Evolutionary conservation across 2,329 filamentous ascomycete genomes (phyloP).

Genomic region (Sporothrix inflata): DNA sequence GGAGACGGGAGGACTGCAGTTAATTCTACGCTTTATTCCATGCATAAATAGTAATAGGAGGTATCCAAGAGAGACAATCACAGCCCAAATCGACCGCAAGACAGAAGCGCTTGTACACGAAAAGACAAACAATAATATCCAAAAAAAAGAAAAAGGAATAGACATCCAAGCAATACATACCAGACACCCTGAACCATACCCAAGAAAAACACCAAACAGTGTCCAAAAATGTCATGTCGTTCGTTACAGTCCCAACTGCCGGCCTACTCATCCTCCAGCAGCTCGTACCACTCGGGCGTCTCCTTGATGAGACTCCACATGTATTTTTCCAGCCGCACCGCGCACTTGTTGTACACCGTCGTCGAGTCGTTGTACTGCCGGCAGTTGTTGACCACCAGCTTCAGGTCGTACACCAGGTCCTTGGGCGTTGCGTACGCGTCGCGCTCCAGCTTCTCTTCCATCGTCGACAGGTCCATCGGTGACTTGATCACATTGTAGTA

Average conservation of each 20-base stretch:
- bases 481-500: constrained; percentile 99
- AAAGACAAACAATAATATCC: neutral
- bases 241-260: too few species aligned
- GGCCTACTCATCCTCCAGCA: constrained; percentile 26
- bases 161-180: neutral
- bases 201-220: neutral
- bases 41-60: neutral
- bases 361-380: constrained; percentile 95
- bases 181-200: neutral
- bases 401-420: constrained; percentile 87
- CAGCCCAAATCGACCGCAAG: neutral
- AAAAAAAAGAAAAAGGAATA: neutral
- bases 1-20: neutral
- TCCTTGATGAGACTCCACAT: constrained; percentile 94
- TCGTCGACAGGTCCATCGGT: constrained; percentile 96
- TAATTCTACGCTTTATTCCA: neutral
- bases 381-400: constrained; percentile 92
- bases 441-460: constrained; percentile 93
- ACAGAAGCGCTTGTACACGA: neutral
- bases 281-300: constrained; percentile 80
- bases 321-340: constrained; percentile 88
- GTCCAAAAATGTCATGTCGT: neutral
- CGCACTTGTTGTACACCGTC: constrained; percentile 92
- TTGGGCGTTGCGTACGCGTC: constrained; percentile 90
- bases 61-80: neutral